Evolutionary conservation across 805 yeast genomes (phyloP).

Genomic region (Suhomyces kilbournensis): DNA sequence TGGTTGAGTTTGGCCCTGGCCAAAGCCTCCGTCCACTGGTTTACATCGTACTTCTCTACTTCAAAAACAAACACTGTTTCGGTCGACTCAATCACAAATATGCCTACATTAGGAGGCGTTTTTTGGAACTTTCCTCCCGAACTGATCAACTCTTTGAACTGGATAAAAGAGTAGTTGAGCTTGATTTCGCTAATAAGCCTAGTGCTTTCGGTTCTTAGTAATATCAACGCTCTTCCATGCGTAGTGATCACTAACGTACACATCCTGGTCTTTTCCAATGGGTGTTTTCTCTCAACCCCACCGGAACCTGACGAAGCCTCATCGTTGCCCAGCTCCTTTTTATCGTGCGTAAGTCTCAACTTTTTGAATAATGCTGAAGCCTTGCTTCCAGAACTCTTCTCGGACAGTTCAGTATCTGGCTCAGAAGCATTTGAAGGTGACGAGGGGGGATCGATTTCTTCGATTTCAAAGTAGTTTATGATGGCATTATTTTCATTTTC

Average conservation of each 20-base stretch:
- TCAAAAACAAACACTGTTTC: constrained; percentile 55
- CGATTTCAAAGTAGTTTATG: constrained; percentile 45
- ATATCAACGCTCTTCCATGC: constrained; percentile 60
- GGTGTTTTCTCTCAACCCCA: constrained; percentile 7
- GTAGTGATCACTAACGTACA: constrained; percentile 59
- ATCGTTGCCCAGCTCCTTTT: constrained; percentile 1
- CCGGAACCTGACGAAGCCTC: neutral
- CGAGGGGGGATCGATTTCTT: constrained; percentile 12
- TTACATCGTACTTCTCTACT: constrained; percentile 48
- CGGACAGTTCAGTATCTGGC: neutral
- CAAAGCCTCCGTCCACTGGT: constrained; percentile 56
- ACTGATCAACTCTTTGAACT: constrained; percentile 57
- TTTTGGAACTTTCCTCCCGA: constrained; percentile 30
- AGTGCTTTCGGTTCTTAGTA: constrained; percentile 41
- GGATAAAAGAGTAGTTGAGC: constrained; percentile 49
- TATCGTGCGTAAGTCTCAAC: constrained; percentile 13
- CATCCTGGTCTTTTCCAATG: constrained; percentile 36
- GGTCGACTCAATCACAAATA: constrained; percentile 58
- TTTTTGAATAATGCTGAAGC: constrained; percentile 18
- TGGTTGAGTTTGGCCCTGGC: constrained; percentile 29
- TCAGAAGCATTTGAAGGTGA: neutral
- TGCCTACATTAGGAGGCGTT: constrained; percentile 37
- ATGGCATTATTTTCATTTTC: constrained; percentile 65
- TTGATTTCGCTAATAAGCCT: constrained; percentile 54
- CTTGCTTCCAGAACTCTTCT: constrained; percentile 7